Base-by-base conservation (phyloP, 495 filamentous ascomycete species). In the Daldinia concentrica region DNA sequence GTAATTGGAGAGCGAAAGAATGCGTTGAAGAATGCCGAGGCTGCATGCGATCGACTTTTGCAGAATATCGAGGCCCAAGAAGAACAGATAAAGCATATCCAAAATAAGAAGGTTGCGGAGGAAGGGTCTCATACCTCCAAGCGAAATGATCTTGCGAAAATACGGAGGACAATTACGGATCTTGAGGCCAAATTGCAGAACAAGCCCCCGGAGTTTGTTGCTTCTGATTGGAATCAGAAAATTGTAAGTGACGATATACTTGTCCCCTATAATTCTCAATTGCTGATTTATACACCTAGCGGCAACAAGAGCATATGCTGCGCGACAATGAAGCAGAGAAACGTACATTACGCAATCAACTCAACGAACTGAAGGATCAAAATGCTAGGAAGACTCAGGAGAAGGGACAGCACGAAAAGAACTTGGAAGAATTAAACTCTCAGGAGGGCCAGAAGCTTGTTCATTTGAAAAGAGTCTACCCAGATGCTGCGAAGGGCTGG, bases 391-490 rank as follows among this genome's bases (percentile, higher is more conserved):
- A 77, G 29, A 71, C 45, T n/a, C 29, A 57, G 0, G 64, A 76
- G 32, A 62, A 54, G 17, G 68, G 1, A 66, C 75, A 77, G 4
- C 77, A 85, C 9, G 64, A 87, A 63, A 66, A 72, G 14, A 85
- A 90, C 41, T 70, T 94, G n/a, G 72, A 78, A 32, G 82, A 78
- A 29, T 81, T 97, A 29, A 84, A 93, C 45, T 95, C 95, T 2
- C 88, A 91, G 62, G 84, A 88, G 24, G 95, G 95, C 12, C 91
- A 92, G 71, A 90, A 92, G 64, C 84, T 90, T 65, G 86, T 73
- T 45, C 88, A 90, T 70, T 83, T 98, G 9, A 80, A 79, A 39
- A 77, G 70, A 6, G 1, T 82, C 2, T 90, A 91, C 4, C 45
- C 32, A 0, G 92, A 98, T 62, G 88, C 90, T 2, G 80, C 83